A percentile compares a stretch with the other conserved stretches of the same genome.
These are phyloP conservation scores for Picochlorum sp. DNA, from an alignment of 139 green algal species.

Conservation along the genomic window DNA sequence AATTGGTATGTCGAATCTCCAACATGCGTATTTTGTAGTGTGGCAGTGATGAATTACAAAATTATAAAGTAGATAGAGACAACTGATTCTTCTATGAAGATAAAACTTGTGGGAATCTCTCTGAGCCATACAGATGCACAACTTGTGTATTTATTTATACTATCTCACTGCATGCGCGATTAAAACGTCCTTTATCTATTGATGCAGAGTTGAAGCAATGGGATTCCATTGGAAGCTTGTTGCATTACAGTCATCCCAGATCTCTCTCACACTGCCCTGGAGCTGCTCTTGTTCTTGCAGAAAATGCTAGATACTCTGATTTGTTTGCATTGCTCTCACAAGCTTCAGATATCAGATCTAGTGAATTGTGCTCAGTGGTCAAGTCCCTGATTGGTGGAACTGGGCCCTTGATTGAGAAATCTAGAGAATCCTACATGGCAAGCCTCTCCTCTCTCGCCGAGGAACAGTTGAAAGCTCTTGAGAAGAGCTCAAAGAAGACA, in stretches of 20 bases:
- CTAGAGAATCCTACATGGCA: no score
- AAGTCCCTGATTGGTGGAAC: neutral
- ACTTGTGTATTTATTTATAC: neutral
- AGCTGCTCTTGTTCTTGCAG: constrained; percentile 3
- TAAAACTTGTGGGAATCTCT: constrained; percentile 16
- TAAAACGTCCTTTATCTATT: neutral
- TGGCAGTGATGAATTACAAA: constrained; percentile 10
- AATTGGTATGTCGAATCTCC: no score
- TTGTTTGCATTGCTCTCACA: constrained; percentile 6
- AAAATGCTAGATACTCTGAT: constrained; percentile 6
- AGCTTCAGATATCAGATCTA: constrained; percentile 1
- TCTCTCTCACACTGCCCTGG: constrained; percentile 14
- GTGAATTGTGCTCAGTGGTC: constrained; percentile 14
- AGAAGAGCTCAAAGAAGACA: neutral
- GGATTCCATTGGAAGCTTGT: constrained; percentile 4
- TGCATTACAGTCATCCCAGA: constrained; percentile 12
- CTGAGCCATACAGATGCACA: constrained; percentile 5
- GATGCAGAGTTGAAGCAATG: constrained; percentile 14
- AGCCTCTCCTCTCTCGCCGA: no score
- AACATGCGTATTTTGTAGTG: no score
- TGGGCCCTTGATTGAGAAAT: no score
- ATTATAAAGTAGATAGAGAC: constrained; percentile 18
- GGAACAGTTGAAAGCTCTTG: neutral
- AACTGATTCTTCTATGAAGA: constrained; percentile 18
- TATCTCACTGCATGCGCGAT: neutral